A percentile compares a stretch with the other conserved stretches of the same genome.
Conservation (phyloP, 2,329 filamentous ascomycete genomes). For the Arthrobotrys conoides region DNA sequence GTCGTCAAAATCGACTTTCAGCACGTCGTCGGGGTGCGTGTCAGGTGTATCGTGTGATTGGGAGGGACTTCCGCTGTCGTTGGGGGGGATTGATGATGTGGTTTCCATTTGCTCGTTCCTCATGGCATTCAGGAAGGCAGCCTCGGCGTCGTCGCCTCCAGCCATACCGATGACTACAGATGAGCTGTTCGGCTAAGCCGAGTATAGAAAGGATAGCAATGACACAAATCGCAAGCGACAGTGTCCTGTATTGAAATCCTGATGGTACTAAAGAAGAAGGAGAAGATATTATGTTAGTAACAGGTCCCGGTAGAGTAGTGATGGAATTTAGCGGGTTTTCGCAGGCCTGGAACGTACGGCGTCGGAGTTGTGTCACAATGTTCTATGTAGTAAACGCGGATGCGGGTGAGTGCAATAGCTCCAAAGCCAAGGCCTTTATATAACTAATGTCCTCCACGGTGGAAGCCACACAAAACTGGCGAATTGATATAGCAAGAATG, state of each 20-base stretch:
- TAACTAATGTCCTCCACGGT: neutral
- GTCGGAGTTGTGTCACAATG: slow-evolving; percentile 33
- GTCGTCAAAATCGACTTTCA: slow-evolving; percentile 60
- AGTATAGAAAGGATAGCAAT: neutral
- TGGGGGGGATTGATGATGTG: slow-evolving; percentile 42
- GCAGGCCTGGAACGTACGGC: slow-evolving; percentile 21
- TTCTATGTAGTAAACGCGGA: slow-evolving; percentile 23
- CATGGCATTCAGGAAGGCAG: slow-evolving; percentile 58
- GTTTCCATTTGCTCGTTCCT: slow-evolving; percentile 55
- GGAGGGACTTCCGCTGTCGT: slow-evolving; percentile 45
- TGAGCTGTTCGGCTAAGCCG: slow-evolving; percentile 36
- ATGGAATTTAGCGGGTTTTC: slow-evolving; percentile 6
- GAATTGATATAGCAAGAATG: slow-evolving; percentile 2
- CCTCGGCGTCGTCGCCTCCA: slow-evolving; percentile 55
- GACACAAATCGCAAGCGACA: slow-evolving; percentile 28
- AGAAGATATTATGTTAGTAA: slow-evolving; percentile 15
- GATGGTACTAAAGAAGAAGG: neutral
- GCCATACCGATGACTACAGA: slow-evolving; percentile 41
- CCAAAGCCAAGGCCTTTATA: slow-evolving; percentile 8
- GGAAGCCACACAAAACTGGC: neutral
- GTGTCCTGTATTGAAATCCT: neutral
- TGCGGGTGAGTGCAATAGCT: slow-evolving; percentile 10
- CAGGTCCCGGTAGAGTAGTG: neutral
- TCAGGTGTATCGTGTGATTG: slow-evolving; percentile 53
- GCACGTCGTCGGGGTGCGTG: slow-evolving; percentile 57